Conservation (phyloP, 2,329 filamentous ascomycete species). For the Exserohilum turcica region DNA sequence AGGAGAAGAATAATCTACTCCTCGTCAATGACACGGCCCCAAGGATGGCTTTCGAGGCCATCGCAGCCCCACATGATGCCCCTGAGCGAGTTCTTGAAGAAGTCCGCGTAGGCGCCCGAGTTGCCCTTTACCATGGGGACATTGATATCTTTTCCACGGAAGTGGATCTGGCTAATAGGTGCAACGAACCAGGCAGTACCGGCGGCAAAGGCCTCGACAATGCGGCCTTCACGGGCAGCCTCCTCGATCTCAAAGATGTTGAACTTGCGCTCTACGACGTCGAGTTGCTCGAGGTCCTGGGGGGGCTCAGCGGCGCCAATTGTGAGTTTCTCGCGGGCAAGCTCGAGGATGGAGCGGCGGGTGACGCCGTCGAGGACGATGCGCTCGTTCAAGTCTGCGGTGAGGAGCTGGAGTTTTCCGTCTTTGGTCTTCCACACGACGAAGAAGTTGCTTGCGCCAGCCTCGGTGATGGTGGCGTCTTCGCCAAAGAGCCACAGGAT, state of each 20-base stretch:
- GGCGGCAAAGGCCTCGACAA: slow-evolving; percentile 83
- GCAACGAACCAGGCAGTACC: slow-evolving; percentile 73
- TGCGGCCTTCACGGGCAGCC: slow-evolving; percentile 73
- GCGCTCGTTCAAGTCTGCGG: slow-evolving; percentile 79
- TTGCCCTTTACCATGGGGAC: slow-evolving; percentile 51
- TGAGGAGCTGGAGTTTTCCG: slow-evolving; percentile 72
- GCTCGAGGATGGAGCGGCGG: slow-evolving; percentile 76
- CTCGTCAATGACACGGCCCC: slow-evolving; percentile 54
- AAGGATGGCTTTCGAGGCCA: slow-evolving; percentile 51
- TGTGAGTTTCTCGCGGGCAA: slow-evolving; percentile 67
- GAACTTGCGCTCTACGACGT: slow-evolving; percentile 82
- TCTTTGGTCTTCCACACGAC: slow-evolving; percentile 74
- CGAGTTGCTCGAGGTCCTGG: slow-evolving; percentile 53
- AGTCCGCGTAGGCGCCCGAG: slow-evolving; percentile 49
- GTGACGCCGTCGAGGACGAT: slow-evolving; percentile 90
- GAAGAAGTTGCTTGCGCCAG: slow-evolving; percentile 92
- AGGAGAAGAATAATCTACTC: slow-evolving; percentile 9
- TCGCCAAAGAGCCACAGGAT: slow-evolving; percentile 91
- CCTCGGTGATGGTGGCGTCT: slow-evolving; percentile 82
- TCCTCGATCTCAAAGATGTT: slow-evolving; percentile 78
- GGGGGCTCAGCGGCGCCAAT: slow-evolving; percentile 23
- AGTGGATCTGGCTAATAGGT: slow-evolving; percentile 53
- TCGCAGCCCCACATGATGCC: slow-evolving; percentile 57
- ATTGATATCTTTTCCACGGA: slow-evolving; percentile 51
- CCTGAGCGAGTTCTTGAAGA: slow-evolving; percentile 54